Evolutionary conservation across 768 basidiomycete genomes (phyloP), one percentile per base, ranked within the genome.

Genomic region (Podaxis sp.): DNA sequence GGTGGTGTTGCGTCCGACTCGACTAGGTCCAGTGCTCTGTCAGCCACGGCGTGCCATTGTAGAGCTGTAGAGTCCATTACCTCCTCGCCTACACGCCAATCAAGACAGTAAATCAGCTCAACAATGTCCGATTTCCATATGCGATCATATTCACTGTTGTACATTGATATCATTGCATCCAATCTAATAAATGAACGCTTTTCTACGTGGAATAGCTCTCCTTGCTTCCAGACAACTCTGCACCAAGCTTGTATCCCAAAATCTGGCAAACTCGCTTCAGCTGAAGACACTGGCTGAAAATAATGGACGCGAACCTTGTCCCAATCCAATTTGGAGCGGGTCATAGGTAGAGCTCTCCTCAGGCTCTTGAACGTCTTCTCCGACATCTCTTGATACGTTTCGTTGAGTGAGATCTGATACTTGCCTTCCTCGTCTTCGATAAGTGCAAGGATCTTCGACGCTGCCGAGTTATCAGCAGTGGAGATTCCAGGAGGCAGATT

Each of bases 321-420:
- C 96, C 97, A 99, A 64, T 99, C 95, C 40, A 99, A 74, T 75
- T 98, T 98, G 72, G 93, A 91, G 67, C 93, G 83, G 12, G 95
- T 98, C 70, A 98, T 79, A 0, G 96, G 97, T 62, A 99, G 75
- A 1, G 95, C 95, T 40, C 97, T 84, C 67, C 97, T 82, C 56
- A 99, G 80, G 5, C 90, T 87, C 74, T 93, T 93, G 84, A 98
- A 99, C 0, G 91, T 90, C 76, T 93, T 95, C 69, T 98, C 96
- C 44, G 90, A 86, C 86, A 99, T 89, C 67, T 92, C 88, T 46
- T 88, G 87, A 71, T 98, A 97, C 15, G 90, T 83, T 51, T 90
- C 89, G 69, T 87, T 91, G 58, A 99, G 73, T 15, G 89, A 87
- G 0, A 81, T 77, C 71, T 98, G 95, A 70, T 95, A 91, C 66